These are phyloP conservation scores for Sporodiniella umbellata DNA, from an alignment of 371 early-diverging fungal genomes.

Conservation along the genomic window DNA sequence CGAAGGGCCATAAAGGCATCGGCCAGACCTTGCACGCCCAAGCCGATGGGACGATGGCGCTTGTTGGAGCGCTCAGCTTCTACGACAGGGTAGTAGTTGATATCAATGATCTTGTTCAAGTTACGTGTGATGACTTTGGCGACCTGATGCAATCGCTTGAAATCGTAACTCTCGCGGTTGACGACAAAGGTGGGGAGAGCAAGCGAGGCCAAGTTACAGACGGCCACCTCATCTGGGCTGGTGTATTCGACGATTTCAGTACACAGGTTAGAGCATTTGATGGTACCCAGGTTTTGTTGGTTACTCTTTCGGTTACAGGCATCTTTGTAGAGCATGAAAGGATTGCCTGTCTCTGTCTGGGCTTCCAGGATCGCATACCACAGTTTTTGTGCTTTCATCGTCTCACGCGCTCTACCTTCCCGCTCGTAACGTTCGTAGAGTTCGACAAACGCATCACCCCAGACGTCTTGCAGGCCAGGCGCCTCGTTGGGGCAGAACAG, in stretches of 20 bases:
- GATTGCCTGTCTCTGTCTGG: conserved; percentile 97
- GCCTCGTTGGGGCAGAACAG: conserved; percentile 95
- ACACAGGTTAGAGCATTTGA: conserved; percentile 84
- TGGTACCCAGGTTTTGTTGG: conserved; percentile 97
- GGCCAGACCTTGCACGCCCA: conserved; percentile 98
- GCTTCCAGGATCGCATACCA: conserved; percentile 95
- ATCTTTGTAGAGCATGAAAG: conserved; percentile 98
- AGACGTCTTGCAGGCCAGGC: conserved; percentile 81
- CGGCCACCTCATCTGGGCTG: conserved; percentile 93
- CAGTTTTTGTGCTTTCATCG: conserved; percentile 91
- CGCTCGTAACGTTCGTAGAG: conserved; percentile 82
- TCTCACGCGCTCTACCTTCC: conserved; percentile 73
- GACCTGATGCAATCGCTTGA: conserved; percentile 55
- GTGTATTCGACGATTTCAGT: conserved; percentile 97
- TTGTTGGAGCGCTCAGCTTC: conserved; percentile 88
- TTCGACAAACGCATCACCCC: conserved; percentile 87
- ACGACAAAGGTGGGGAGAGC: conserved; percentile 91
- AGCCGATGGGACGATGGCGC: conserved; percentile 95
- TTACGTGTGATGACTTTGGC: conserved; percentile 87
- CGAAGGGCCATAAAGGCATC: conserved; percentile 95
- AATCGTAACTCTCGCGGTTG: conserved; percentile 46
- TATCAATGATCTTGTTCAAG: conserved; percentile 96
- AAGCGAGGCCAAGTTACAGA: conserved; percentile 97
- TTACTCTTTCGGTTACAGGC: conserved; percentile 96
- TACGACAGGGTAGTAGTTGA: conserved; percentile 94